These are phyloP conservation scores for Nissolia schottii DNA, from an alignment of 306 rosid genomes.

Conservation along the genomic window DNA sequence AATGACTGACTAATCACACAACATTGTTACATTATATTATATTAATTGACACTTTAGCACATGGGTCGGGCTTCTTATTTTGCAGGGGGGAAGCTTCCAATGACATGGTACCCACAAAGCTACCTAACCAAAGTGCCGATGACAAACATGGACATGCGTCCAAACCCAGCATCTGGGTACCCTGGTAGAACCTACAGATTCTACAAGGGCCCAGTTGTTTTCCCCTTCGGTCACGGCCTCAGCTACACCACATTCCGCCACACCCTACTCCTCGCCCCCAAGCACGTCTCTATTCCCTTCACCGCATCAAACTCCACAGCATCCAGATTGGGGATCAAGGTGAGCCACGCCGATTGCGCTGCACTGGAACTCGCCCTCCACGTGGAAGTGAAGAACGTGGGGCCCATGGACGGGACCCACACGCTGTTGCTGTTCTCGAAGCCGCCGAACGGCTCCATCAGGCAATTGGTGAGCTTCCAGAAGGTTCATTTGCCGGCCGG, in stretches of 20 bases:
- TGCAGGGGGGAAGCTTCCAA: constrained; percentile 39
- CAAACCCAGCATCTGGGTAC: constrained; percentile 61
- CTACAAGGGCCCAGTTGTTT: constrained; percentile 86
- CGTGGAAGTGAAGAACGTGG: constrained; percentile 58
- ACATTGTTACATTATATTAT: no score
- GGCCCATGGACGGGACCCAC: constrained; percentile 68
- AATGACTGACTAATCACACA: background rate
- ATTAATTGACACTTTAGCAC: no score
- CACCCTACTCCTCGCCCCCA: constrained; percentile 44
- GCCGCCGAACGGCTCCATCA: constrained; percentile 53
- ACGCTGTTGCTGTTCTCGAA: constrained; percentile 54
- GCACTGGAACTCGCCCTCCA: constrained; percentile 32
- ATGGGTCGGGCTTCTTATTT: background rate
- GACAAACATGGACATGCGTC: constrained; percentile 77
- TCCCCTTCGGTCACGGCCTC: constrained; percentile 74
- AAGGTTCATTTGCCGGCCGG: constrained; percentile 58
- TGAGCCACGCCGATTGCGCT: constrained; percentile 48
- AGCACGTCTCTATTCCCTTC: constrained; percentile 30
- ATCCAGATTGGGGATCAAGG: no score
- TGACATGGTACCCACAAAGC: constrained; percentile 88
- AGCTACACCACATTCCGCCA: constrained; percentile 65
- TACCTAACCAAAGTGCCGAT: constrained; percentile 60
- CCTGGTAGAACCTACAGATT: constrained; percentile 93
- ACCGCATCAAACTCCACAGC: constrained; percentile 42
- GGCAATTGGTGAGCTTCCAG: constrained; percentile 58